These are phyloP conservation scores for Fusarium sp. DNA, from an alignment of 2,329 filamentous ascomycete species.

Conservation along the genomic window DNA sequence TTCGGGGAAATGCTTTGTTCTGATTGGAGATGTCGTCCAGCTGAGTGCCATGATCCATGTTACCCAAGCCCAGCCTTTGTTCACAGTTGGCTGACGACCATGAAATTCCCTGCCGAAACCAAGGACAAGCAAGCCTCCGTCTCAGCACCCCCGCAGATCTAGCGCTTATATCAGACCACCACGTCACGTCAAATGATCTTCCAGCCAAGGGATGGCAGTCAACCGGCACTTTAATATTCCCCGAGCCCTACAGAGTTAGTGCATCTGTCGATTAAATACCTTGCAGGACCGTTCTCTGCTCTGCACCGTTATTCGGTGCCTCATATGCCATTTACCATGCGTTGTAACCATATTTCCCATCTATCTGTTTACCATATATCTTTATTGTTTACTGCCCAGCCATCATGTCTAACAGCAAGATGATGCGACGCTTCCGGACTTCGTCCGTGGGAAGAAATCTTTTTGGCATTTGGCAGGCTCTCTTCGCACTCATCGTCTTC, in stretches of 20 bases:
- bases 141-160: constrained; percentile 8
- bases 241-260: constrained; percentile 1
- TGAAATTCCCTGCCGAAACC: background rate
- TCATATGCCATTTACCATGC: background rate
- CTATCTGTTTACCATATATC: background rate
- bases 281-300: background rate
- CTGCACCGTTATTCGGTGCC: background rate
- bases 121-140: background rate
- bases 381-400: background rate
- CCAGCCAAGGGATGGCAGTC: background rate
- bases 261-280: background rate
- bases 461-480: constrained; percentile 2
- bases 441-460: background rate
- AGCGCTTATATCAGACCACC: constrained; percentile 15
- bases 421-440: background rate
- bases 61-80: background rate
- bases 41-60: background rate
- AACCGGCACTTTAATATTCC: constrained; percentile 3
- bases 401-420: background rate
- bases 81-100: background rate
- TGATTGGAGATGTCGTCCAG: background rate
- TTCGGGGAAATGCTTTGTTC: background rate
- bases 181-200: constrained; percentile 1
- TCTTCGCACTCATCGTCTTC: constrained; percentile 13
- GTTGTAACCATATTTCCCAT: background rate